A percentile compares a stretch with the other conserved stretches of the same genome.
Evolutionary conservation across 2,329 filamentous ascomycete genomes (phyloP).

Genomic region (Sarocladium strictum): DNA sequence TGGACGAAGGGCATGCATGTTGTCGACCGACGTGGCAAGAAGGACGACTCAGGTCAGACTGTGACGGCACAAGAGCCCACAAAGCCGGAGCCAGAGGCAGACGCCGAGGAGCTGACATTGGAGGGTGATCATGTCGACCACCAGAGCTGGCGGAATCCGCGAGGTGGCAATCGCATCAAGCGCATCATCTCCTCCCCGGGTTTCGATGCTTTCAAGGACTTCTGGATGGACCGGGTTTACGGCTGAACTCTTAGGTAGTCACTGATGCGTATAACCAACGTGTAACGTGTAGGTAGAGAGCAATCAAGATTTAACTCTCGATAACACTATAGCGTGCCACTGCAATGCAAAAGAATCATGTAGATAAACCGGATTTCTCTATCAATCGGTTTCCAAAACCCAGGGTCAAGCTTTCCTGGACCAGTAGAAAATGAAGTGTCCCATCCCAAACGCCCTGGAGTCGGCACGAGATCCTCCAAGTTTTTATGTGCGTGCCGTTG

Average conservation of each 20-base stretch:
- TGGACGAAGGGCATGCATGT: constrained; percentile 94
- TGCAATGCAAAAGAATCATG: neutral
- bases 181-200: constrained; percentile 68
- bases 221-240: constrained; percentile 63
- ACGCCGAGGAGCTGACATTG: constrained; percentile 32
- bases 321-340: neutral
- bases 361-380: neutral
- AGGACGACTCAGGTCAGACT: constrained; percentile 45
- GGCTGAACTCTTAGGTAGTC: constrained; percentile 20
- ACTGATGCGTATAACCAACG: too few species aligned
- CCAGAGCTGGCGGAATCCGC: constrained; percentile 67
- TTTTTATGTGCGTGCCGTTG: neutral
- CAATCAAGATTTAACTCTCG: neutral
- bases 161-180: constrained; percentile 73
- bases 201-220: constrained; percentile 57
- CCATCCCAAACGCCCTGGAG: constrained; percentile 5
- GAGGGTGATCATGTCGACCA: constrained; percentile 63
- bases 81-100: constrained; percentile 30
- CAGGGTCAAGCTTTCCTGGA: neutral
- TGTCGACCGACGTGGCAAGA: constrained; percentile 60
- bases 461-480: neutral
- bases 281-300: constrained; percentile 8
- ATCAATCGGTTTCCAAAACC: neutral
- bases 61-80: constrained; percentile 28
- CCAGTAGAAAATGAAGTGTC: neutral